Evolutionary conservation across 2,329 filamentous ascomycete species (phyloP).

Genomic region (Cercospora sp.): DNA sequence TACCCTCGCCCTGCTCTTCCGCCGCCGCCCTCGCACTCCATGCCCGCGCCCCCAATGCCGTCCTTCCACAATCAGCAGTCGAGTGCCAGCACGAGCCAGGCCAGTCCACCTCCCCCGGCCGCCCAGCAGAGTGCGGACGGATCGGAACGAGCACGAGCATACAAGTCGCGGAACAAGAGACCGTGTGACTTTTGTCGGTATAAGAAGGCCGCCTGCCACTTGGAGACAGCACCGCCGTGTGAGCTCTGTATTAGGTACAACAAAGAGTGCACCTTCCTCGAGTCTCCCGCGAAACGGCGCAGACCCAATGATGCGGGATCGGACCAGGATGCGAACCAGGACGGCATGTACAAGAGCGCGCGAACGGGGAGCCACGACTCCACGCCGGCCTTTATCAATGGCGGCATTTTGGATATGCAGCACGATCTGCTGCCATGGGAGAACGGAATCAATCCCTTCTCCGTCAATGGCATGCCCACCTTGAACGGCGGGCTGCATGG

Average conservation of each 20-base stretch:
- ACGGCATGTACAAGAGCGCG: slow-evolving; percentile 24
- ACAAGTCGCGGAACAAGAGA: slow-evolving; percentile 43
- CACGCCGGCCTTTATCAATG: slow-evolving; percentile 25
- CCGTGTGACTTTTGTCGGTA: slow-evolving; percentile 52
- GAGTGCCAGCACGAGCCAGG: slow-evolving; percentile 17
- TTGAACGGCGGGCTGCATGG: slow-evolving; percentile 22
- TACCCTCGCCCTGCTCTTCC: slow-evolving; percentile 8
- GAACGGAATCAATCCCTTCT: slow-evolving; percentile 32
- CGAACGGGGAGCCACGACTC: slow-evolving; percentile 25
- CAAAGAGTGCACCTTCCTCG: slow-evolving; percentile 49
- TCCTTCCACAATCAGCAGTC: slow-evolving; percentile 20
- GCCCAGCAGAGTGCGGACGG: slow-evolving; percentile 10
- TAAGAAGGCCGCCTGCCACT: slow-evolving; percentile 49
- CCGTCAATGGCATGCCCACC: slow-evolving; percentile 28
- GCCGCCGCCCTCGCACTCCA: slow-evolving; percentile 17
- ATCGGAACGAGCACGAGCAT: slow-evolving; percentile 37
- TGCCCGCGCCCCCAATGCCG: slow-evolving; percentile 25
- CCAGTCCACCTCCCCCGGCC: slow-evolving; percentile 12
- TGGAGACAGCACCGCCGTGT: slow-evolving; percentile 46
- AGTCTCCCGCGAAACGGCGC: slow-evolving; percentile 39
- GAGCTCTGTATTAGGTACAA: slow-evolving; percentile 47
- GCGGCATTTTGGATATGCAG: slow-evolving; percentile 31
- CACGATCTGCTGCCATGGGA: slow-evolving; percentile 35
- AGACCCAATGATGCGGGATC: slow-evolving; percentile 34
- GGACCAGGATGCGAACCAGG: slow-evolving; percentile 18